Evolutionary conservation across 768 basidiomycete genomes (phyloP).

Genomic region (Grammothele lineata): DNA sequence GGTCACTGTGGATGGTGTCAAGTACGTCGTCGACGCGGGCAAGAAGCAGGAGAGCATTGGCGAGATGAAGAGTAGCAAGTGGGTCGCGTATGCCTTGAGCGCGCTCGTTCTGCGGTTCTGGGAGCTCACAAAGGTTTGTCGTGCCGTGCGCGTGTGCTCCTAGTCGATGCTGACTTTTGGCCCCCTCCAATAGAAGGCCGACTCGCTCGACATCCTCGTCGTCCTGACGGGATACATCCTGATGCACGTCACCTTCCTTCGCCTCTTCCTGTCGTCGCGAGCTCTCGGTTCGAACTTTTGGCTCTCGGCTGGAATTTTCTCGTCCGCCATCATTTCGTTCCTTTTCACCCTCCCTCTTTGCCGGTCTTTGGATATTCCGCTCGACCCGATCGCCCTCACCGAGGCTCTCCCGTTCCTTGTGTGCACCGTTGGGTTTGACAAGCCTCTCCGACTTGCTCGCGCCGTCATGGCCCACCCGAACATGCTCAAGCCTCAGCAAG

Average conservation of each 20-base stretch:
- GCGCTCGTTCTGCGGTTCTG: conserved; percentile 79
- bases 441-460: conserved; percentile 86
- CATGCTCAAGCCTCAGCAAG: conserved; percentile 27
- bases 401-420: conserved; percentile 98
- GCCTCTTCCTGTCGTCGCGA: conserved; percentile 84
- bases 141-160: too few species aligned
- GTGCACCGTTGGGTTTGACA: conserved; percentile 97
- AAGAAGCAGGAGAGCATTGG: conserved; percentile 50
- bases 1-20: conserved; percentile 33
- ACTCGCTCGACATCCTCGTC: conserved; percentile 92
- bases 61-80: conserved; percentile 77
- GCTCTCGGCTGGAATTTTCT: conserved; percentile 72
- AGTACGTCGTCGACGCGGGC: conserved; percentile 46
- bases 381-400: conserved; percentile 89
- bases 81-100: conserved; percentile 84
- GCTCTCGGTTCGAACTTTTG: conserved; percentile 76
- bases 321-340: conserved; percentile 78
- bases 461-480: conserved; percentile 87
- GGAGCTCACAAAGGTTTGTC: conserved; percentile 68
- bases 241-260: conserved; percentile 94
- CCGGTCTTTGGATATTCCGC: conserved; percentile 73
- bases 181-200: conserved; percentile 63
- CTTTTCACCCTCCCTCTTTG: conserved; percentile 77
- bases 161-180: background rate
- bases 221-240: conserved; percentile 91